Evolutionary conservation across 139 green algal genomes (phyloP).

Genomic region (Parachlorella kessleri): DNA sequence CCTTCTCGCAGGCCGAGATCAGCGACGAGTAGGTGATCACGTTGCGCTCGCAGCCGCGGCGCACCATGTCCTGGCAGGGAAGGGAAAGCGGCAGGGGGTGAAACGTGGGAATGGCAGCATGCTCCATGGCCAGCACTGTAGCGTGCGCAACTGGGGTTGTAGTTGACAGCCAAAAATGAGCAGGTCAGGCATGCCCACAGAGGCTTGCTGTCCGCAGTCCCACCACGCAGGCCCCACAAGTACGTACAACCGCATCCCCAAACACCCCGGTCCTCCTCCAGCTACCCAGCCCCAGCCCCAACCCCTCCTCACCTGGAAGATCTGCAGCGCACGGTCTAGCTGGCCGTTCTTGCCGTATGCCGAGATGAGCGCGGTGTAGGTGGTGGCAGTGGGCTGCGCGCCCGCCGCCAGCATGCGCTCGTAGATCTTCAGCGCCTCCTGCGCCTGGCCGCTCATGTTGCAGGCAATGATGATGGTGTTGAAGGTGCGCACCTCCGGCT

Average conservation of each 20-base stretch:
- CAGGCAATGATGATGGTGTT: constrained; percentile 77
- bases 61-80: constrained; percentile 47
- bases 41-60: constrained; percentile 55
- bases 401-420: constrained; percentile 77
- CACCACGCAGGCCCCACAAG: too few relatives aligned
- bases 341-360: constrained; percentile 78
- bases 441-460: constrained; percentile 55
- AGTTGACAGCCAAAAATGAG: too few relatives aligned
- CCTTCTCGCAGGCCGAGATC: constrained; percentile 60
- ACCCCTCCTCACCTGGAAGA: constrained; percentile 64
- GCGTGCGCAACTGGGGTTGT: too few relatives aligned
- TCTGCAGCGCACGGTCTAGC: constrained; percentile 65
- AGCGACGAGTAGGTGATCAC: constrained; percentile 77
- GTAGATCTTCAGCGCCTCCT: constrained; percentile 76
- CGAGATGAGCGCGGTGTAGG: constrained; percentile 86
- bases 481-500: constrained; percentile 85
- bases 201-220: too few relatives aligned
- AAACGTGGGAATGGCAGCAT: background rate
- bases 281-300: too few relatives aligned
- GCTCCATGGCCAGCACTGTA: too few relatives aligned
- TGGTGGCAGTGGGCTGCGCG: constrained; percentile 77
- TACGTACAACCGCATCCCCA: too few relatives aligned
- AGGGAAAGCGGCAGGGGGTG: background rate
- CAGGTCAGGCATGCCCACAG: too few relatives aligned
- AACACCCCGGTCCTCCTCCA: too few relatives aligned